Percentiles rank a stretch among this genome's conserved stretches.
Conservation (phyloP, 495 filamentous ascomycete species). For the Saxophila tyrrhenica region DNA sequence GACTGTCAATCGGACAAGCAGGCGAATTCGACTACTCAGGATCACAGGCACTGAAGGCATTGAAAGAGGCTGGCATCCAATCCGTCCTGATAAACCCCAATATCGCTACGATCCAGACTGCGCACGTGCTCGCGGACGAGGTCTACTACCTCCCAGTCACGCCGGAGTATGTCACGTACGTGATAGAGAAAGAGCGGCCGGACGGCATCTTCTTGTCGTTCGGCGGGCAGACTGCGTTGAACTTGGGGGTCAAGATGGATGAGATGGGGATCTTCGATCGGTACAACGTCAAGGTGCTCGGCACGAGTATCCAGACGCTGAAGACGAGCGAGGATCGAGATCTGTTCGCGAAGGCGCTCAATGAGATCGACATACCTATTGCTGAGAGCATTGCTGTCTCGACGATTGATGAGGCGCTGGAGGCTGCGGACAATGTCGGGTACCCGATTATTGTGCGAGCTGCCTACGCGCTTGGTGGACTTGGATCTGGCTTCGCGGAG, state of each 20-base stretch:
- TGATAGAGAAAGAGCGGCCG: constrained; percentile 81
- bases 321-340: constrained; percentile 94
- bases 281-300: constrained; percentile 87
- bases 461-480: constrained; percentile 87
- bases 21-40: constrained; percentile 99
- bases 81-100: constrained; percentile 97
- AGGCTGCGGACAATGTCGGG: constrained; percentile 72
- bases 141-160: constrained; percentile 97
- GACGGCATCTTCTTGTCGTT: constrained; percentile 96
- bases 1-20: constrained; percentile 94
- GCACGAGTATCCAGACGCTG: constrained; percentile 86
- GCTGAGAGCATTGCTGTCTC: constrained; percentile 86
- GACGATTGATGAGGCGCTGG: constrained; percentile 81
- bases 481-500: constrained; percentile 93
- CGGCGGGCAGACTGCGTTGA: constrained; percentile 92
- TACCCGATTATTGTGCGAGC: constrained; percentile 97
- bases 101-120: constrained; percentile 96
- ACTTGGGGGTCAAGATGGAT: constrained; percentile 94
- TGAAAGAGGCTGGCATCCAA: constrained; percentile 90
- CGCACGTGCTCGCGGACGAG: constrained; percentile 93
- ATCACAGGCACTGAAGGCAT: constrained; percentile 64
- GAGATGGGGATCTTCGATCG: constrained; percentile 90
- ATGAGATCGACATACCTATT: constrained; percentile 94
- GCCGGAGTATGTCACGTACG: constrained; percentile 92
- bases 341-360: constrained; percentile 79